Percentiles rank a stretch among this genome's conserved stretches.
phyloP scores from a whole-genome alignment of 768 basidiomycete species.

The Tricholoma terreum region DNA sequence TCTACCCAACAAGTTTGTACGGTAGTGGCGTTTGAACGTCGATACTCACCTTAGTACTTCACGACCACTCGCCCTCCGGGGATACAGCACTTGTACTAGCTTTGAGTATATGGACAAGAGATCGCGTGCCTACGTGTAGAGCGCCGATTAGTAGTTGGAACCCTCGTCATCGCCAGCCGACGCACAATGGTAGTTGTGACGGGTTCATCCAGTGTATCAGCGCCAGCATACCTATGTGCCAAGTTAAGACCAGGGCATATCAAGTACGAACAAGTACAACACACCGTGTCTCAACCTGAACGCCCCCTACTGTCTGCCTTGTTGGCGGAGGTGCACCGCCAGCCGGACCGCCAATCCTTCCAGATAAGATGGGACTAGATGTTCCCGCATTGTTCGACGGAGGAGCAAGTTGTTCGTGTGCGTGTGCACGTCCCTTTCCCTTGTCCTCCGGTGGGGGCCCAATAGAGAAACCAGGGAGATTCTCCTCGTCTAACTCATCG shows the following conservation, averaged over 20 bases:
- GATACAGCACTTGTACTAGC: slow-evolving; percentile 90
- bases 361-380: slow-evolving; percentile 48
- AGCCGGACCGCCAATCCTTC: slow-evolving; percentile 64
- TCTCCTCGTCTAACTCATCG: slow-evolving; percentile 79
- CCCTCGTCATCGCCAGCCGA: neutral
- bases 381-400: slow-evolving; percentile 35
- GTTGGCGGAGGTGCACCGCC: slow-evolving; percentile 39
- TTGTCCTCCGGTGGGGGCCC: slow-evolving; percentile 62
- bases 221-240: slow-evolving; percentile 63
- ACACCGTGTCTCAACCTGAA: slow-evolving; percentile 86
- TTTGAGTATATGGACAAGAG: slow-evolving; percentile 89
- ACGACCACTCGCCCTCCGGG: slow-evolving; percentile 66
- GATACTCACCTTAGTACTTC: slow-evolving; percentile 72
- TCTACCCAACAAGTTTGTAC: slow-evolving; percentile 24
- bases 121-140: slow-evolving; percentile 68
- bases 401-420: slow-evolving; percentile 49
- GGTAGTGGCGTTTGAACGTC: neutral
- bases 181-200: slow-evolving; percentile 84
- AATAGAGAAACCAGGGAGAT: slow-evolving; percentile 76
- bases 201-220: slow-evolving; percentile 91
- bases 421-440: slow-evolving; percentile 66
- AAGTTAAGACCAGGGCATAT: neutral
- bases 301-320: slow-evolving; percentile 75
- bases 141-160: slow-evolving; percentile 7
- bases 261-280: slow-evolving; percentile 11